Base-by-base conservation (phyloP, 2,329 filamentous ascomycete species). In the Xylaria sp. region DNA sequence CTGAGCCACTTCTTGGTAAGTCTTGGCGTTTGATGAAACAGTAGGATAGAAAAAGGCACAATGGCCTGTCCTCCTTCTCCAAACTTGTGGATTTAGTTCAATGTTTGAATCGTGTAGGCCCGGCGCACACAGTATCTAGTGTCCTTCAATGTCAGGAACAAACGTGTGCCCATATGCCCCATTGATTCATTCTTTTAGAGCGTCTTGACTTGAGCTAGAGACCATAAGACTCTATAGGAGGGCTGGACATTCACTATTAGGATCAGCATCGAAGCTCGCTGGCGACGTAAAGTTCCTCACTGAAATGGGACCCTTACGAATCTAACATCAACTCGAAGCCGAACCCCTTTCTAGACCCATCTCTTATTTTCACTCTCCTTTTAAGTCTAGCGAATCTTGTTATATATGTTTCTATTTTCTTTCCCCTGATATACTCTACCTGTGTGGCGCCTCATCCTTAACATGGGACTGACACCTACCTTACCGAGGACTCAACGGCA, bases 261-360 rank as follows among this genome's bases (percentile, higher is more conserved):
- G 61, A 64, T 60, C 60, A 64, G 52, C 60, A 55, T 61, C 43
- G 33, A 62, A 9, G 52, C 33, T 67, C 28, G 46, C 65, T 28
- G 55, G 55, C 55, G 55, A 60, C 28, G 39, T 41, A 46, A 23
- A 51, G 49, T 2, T n/a, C 15, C 31, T 51, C 39, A 43, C 31
- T 66, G 25, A n/a, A 8, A 54, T 49, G 31, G 57, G 49, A 28
- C 56, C 8, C 49, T 56, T 20, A n/a, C n/a, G 39, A 39, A 28
- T 62, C 61, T 48, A 18, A 62, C 52, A 41, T 48, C 58, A 41
- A 65, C 39, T 39, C 48, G 20, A 56, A 66, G 20, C 23, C 23
- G n/a, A 56, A 13, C 41, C 23, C 52, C 18, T 60, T 55, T 20
- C 13, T 13, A 6, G 13, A 64, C 2, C 28, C 2, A 31, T 41